A percentile compares a stretch with the other conserved stretches of the same genome.
Evolutionary conservation across 352 stramenopile species (phyloP).

Genomic region (Halophytophthora batemanensis): DNA sequence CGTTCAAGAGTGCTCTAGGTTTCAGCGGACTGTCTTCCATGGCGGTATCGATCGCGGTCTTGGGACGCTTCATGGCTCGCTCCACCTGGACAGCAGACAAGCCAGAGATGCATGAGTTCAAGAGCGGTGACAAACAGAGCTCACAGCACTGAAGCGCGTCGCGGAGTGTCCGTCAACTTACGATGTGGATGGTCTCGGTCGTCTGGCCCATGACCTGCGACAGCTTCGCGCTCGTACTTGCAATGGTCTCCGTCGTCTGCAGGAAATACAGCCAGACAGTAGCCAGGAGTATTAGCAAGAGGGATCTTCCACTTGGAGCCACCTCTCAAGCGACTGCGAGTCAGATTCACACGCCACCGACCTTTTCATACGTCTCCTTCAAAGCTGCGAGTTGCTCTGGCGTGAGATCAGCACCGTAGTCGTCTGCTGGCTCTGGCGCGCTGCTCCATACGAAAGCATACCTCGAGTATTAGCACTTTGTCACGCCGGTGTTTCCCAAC

Average conservation of each 20-base stretch:
- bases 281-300: neutral
- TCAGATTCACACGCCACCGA: slow-evolving; percentile 5
- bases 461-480: too few relatives aligned
- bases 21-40: slow-evolving; percentile 76
- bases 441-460: slow-evolving; percentile 4
- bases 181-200: slow-evolving; percentile 65
- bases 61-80: slow-evolving; percentile 71
- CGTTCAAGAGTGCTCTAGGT: slow-evolving; percentile 34
- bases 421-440: slow-evolving; percentile 22
- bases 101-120: neutral
- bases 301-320: neutral
- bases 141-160: neutral
- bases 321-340: neutral
- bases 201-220: slow-evolving; percentile 56
- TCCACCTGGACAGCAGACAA: slow-evolving; percentile 39
- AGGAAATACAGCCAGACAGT: neutral
- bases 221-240: slow-evolving; percentile 46
- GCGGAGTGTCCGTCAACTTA: slow-evolving; percentile 19
- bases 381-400: slow-evolving; percentile 41
- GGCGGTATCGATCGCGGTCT: slow-evolving; percentile 63
- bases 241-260: slow-evolving; percentile 60
- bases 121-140: too few relatives aligned
- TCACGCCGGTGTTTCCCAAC: too few relatives aligned
- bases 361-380: slow-evolving; percentile 56
- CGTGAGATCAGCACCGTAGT: slow-evolving; percentile 28